Conservation (phyloP, 495 filamentous ascomycete species). For the Lasiosphaeris hirsuta region DNA sequence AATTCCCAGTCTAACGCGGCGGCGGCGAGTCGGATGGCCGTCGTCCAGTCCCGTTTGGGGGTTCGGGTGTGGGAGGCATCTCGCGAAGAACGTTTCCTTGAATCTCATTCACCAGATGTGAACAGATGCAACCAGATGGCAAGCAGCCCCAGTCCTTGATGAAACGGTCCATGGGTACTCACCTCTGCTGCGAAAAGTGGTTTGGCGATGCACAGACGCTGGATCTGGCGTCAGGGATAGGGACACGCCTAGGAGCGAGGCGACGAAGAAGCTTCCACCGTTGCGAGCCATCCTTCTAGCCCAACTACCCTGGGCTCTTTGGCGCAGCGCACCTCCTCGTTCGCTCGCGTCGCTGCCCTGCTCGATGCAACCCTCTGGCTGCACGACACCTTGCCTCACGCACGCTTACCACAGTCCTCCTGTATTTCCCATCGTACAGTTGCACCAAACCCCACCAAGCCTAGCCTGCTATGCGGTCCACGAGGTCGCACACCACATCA, state of each 20-base stretch:
- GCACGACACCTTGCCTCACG: constrained; percentile 29
- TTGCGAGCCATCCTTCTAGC: constrained; percentile 22
- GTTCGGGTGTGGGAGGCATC: constrained; percentile 12
- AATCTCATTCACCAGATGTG: neutral
- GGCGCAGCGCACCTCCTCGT: constrained; percentile 22
- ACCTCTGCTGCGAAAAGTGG: constrained; percentile 19
- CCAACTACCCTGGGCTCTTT: constrained; percentile 16
- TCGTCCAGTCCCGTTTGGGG: constrained; percentile 16
- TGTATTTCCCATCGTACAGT: constrained; percentile 25
- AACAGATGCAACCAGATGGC: constrained; percentile 1
- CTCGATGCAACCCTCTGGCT: constrained; percentile 29
- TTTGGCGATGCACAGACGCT: constrained; percentile 23
- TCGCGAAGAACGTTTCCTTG: neutral
- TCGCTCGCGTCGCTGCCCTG: constrained; percentile 18
- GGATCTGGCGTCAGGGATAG: constrained; percentile 22
- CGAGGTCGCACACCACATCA: constrained; percentile 38
- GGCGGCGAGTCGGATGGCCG: constrained; percentile 7
- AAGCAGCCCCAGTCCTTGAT: constrained; percentile 18
- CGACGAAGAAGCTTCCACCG: constrained; percentile 25
- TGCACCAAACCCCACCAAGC: constrained; percentile 29
- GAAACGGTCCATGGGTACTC: constrained; percentile 21
- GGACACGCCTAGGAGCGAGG: constrained; percentile 17
- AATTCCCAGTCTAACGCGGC: constrained; percentile 1
- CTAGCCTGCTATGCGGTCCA: constrained; percentile 19
- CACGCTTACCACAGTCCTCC: constrained; percentile 21